phyloP scores from a whole-genome alignment of 2,329 filamentous ascomycete genomes.

The Aspergillus ruber region DNA sequence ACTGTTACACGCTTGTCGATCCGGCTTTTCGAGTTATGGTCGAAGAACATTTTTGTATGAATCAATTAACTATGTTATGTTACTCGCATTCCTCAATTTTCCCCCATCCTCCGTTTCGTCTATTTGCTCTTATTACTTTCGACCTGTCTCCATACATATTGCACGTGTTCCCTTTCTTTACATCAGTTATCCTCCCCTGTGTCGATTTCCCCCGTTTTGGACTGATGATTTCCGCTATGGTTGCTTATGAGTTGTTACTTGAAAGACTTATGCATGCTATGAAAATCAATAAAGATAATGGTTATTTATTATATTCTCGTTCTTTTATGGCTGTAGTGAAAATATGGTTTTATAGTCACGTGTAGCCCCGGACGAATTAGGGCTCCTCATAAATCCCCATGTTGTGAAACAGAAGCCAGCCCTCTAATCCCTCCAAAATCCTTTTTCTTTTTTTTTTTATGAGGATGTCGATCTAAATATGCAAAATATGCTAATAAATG shows the following conservation, averaged over 20 bases:
- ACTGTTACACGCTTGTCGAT: slow-evolving; percentile 6
- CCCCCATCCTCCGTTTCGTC: slow-evolving; percentile 1
- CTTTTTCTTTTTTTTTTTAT: no score
- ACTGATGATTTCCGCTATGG: slow-evolving; percentile 9
- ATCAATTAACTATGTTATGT: slow-evolving; percentile 3
- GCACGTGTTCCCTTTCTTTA: slow-evolving; percentile 8
- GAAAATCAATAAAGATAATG: no score
- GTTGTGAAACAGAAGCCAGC: slow-evolving; percentile 14
- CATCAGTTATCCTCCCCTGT: background rate
- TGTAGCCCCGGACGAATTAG: no score
- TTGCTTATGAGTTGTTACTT: slow-evolving; percentile 18
- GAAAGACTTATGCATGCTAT: slow-evolving; percentile 1
- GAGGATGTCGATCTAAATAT: no score
- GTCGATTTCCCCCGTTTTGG: slow-evolving; percentile 4
- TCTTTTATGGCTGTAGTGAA: no score
- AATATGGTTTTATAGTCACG: no score
- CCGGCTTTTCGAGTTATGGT: slow-evolving; percentile 8
- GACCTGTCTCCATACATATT: slow-evolving; percentile 6
- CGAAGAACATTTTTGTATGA: slow-evolving; percentile 6
- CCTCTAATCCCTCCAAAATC: background rate
- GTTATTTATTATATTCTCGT: no score
- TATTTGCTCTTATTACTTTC: slow-evolving; percentile 3
- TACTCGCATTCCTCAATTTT: slow-evolving; percentile 1
- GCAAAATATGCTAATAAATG: no score
- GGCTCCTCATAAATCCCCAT: no score